These are phyloP conservation scores for Cladorrhinum samala DNA, from an alignment of 495 filamentous ascomycete genomes.

Conservation along the genomic window DNA sequence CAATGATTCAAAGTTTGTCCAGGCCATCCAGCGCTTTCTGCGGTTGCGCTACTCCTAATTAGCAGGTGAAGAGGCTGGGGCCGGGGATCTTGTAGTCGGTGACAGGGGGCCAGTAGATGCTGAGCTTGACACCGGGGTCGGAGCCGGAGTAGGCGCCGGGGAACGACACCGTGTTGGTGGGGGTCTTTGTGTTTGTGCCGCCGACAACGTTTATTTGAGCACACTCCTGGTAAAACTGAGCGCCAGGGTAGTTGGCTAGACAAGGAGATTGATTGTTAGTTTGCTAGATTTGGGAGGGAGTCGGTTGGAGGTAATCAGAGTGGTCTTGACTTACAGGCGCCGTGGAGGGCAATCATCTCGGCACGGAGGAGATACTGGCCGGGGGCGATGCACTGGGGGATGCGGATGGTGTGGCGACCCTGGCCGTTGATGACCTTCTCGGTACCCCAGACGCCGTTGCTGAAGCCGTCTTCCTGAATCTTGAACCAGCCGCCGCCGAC, in stretches of 20 bases:
- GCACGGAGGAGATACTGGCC: constrained; percentile 49
- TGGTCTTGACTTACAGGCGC: too few relatives aligned
- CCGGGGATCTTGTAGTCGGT: constrained; percentile 37
- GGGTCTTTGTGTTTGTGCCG: constrained; percentile 22
- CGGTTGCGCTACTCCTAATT: not conserved
- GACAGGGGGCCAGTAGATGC: constrained; percentile 38
- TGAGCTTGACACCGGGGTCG: constrained; percentile 42
- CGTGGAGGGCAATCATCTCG: constrained; percentile 50
- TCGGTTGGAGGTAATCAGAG: too few relatives aligned
- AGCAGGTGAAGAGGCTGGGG: constrained; percentile 30
- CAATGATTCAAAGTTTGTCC: not conserved
- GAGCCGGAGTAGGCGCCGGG: constrained; percentile 37
- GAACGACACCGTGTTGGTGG: constrained; percentile 30
- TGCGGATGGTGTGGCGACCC: constrained; percentile 38
- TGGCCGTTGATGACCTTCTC: constrained; percentile 42
- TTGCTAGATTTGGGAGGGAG: too few relatives aligned
- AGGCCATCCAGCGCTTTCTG: not conserved
- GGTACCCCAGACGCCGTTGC: constrained; percentile 39
- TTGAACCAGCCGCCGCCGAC: constrained; percentile 46
- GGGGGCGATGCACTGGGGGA: constrained; percentile 39
- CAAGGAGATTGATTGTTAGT: too few relatives aligned
- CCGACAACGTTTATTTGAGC: constrained; percentile 44
- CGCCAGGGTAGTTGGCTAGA: constrained; percentile 33
- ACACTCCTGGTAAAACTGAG: constrained; percentile 52
- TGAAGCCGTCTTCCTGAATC: constrained; percentile 42